phyloP scores from a whole-genome alignment of 2,329 filamentous ascomycete species.

The Metarhizium robertsii region DNA sequence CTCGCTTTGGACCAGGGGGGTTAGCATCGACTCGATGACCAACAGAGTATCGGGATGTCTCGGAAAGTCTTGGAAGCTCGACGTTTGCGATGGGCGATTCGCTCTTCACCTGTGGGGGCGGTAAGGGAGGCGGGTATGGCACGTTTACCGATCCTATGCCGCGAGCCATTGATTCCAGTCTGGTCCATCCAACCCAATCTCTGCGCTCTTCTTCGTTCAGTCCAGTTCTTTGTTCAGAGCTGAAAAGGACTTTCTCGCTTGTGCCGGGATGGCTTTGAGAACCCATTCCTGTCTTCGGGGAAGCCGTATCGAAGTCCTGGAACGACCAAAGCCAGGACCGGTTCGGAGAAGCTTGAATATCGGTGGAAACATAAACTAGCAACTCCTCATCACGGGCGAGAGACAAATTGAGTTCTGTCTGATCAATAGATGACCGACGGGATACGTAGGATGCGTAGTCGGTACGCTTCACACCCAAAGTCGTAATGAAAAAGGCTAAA shows the following conservation, averaged over 20 bases:
- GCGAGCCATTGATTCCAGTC: conserved; percentile 46
- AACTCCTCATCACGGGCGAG: conserved; percentile 69
- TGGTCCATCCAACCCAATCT: conserved; percentile 76
- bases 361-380: conserved; percentile 74
- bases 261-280: conserved; percentile 12
- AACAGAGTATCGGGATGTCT: conserved; percentile 20
- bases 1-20: conserved; percentile 16
- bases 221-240: conserved; percentile 37
- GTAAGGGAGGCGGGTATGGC: conserved; percentile 18
- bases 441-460: conserved; percentile 33
- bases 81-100: conserved; percentile 20
- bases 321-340: conserved; percentile 77
- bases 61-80: conserved; percentile 19
- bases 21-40: conserved; percentile 18
- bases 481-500: conserved; percentile 68
- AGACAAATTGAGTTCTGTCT: conserved; percentile 19
- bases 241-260: conserved; percentile 30
- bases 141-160: conserved; percentile 19
- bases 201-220: conserved; percentile 47
- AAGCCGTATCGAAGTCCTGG: conserved; percentile 37
- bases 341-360: conserved; percentile 72
- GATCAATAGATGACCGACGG: conserved; percentile 21
- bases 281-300: conserved; percentile 11
- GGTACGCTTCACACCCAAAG: conserved; percentile 46
- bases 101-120: conserved; percentile 26